Base-by-base conservation (phyloP, 2,329 filamentous ascomycete genomes). In the Neonectria faginata region DNA sequence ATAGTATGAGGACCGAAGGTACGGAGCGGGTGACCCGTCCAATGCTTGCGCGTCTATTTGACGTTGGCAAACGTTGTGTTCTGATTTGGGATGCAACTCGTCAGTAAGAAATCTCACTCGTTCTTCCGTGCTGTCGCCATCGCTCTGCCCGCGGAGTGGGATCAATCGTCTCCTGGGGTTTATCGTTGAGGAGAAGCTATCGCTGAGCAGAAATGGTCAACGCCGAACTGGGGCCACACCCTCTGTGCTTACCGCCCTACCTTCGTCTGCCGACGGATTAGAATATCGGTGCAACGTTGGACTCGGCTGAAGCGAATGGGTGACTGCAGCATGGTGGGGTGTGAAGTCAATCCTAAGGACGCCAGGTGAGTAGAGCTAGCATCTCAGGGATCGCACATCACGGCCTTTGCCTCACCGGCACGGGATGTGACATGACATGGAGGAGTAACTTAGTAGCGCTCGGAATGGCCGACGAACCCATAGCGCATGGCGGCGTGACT, bases 201-300 rank as follows among this genome's bases (percentile, higher is more conserved):
- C 36, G 6, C 14, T 39, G 36, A 39, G 41, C 51, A 52, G n/a
- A 59, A 42, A 58, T 50, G 14, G 14, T 39, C 58, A 71, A 69
- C 70, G 70, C 72, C 72, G 72, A 74, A 74, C 72, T 74, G 67
- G 65, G 64, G 48, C 51, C 70, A 74, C 72, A 50, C 72, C 72
- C 69, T 51, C 57, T 25, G 56, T 36, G 42, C 53, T 60, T 58
- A 54, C 56, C 65, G 60, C 48, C 57, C 64, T 60, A 54, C 48
- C 55, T 66, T 57, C 20, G 20, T 50, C 41, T 67, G 61, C 60
- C 54, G 57, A 71, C 18, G 3, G 42, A 48, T 60, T 36, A 60
- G 42, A 36, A 33, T 42, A 41, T 42, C 41, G 53, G 54, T 65
- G 27, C 57, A 57, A 58, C 29, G 25, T 48, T 57, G 47, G 54